Conservation (phyloP, 129 eudicot genomes). For the Centrapalus pauciflorus region DNA sequence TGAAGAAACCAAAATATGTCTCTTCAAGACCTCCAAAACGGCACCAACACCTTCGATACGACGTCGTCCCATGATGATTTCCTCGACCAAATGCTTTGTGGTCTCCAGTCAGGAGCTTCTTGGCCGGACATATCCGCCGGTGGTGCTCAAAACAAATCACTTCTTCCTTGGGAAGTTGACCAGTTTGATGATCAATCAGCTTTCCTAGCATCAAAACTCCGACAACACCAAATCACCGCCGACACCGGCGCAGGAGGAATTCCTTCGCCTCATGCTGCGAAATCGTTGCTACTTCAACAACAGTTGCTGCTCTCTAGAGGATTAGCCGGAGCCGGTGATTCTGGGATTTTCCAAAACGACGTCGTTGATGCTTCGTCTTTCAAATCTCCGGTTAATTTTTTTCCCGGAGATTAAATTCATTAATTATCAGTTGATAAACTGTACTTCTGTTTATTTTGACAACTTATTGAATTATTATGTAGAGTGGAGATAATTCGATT, state of each 20-base stretch:
- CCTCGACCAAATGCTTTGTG: slow-evolving; percentile 67
- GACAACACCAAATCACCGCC: slow-evolving; percentile 65
- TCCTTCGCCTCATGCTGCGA: slow-evolving; percentile 19
- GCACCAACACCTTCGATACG: slow-evolving; percentile 29
- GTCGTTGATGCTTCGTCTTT: slow-evolving; percentile 25
- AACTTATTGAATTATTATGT: slow-evolving; percentile 4
- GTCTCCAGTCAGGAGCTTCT: slow-evolving; percentile 46
- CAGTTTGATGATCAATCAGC: slow-evolving; percentile 41
- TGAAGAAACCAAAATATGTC: slow-evolving; percentile 29
- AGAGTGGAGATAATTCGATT: slow-evolving; percentile 52
- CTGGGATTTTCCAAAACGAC: slow-evolving; percentile 19
- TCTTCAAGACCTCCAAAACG: slow-evolving; percentile 24
- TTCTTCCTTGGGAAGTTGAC: slow-evolving; percentile 31
- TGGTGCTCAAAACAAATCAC: background rate
- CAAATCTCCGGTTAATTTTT: slow-evolving; percentile 30
- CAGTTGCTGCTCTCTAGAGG: slow-evolving; percentile 55
- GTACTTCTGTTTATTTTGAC: background rate
- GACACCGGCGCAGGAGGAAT: slow-evolving; percentile 17
- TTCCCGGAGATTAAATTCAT: slow-evolving; percentile 7
- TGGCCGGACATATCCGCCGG: slow-evolving; percentile 48
- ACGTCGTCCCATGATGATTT: slow-evolving; percentile 65
- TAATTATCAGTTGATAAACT: background rate
- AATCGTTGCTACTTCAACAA: slow-evolving; percentile 59
- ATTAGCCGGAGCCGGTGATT: slow-evolving; percentile 19
- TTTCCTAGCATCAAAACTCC: slow-evolving; percentile 45